A percentile compares a stretch with the other conserved stretches of the same genome.
These are phyloP conservation scores for Crithidia bombi DNA, from an alignment of 208 protist species.

Conservation along the genomic window DNA sequence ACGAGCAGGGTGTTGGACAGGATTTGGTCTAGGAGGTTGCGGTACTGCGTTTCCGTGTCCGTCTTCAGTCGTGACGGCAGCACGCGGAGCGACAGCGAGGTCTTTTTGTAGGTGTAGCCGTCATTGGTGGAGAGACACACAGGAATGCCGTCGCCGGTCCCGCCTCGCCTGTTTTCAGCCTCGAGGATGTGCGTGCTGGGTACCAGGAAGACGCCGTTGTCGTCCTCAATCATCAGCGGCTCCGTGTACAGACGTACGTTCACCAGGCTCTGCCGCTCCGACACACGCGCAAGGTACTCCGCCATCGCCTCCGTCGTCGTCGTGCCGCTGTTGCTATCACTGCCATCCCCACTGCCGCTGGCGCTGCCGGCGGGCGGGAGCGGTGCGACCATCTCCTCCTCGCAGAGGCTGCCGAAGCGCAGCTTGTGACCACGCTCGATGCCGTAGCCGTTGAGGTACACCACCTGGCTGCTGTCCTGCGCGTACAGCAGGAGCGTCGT, in stretches of 20 bases:
- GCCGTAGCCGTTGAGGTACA: conserved; percentile 78
- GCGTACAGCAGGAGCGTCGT: conserved; percentile 56
- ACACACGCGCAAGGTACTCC: conserved; percentile 20
- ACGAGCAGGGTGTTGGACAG: conserved; percentile 68
- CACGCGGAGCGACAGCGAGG: conserved; percentile 41
- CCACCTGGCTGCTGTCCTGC: conserved; percentile 57
- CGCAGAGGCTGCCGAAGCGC: conserved; percentile 68
- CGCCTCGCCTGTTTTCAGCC: conserved; percentile 29
- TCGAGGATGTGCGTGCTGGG: conserved; percentile 40
- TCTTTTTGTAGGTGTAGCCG: conserved; percentile 45
- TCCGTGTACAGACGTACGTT: conserved; percentile 61
- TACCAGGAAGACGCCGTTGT: conserved; percentile 62
- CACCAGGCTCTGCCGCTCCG: conserved; percentile 35
- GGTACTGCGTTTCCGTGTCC: conserved; percentile 42
- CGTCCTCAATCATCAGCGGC: conserved; percentile 65
- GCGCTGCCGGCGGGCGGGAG: conserved; percentile 1
- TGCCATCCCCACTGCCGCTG: conserved; percentile 7
- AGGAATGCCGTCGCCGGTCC: conserved; percentile 3
- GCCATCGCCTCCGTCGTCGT: not conserved
- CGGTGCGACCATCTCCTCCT: conserved; percentile 29
- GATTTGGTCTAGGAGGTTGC: conserved; percentile 44
- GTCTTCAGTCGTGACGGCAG: conserved; percentile 43
- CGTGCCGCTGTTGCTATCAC: conserved; percentile 7
- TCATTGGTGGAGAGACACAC: conserved; percentile 63
- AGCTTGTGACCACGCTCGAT: conserved; percentile 61